Base-by-base conservation (phyloP, 2,329 filamentous ascomycete genomes). In the Diaporthe eres region DNA sequence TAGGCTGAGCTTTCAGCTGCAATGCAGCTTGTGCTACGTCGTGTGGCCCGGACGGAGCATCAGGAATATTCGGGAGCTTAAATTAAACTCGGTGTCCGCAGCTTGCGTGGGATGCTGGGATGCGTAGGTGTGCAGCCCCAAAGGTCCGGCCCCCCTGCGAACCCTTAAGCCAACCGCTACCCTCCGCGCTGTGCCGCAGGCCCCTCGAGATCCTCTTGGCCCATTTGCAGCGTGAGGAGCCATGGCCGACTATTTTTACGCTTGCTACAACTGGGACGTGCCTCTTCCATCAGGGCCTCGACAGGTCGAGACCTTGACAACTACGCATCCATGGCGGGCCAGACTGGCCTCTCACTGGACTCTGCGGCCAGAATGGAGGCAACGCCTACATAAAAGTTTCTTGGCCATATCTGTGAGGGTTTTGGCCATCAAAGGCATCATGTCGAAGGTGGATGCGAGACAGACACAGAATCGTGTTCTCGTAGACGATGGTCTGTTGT, bases 211-310 rank as follows among this genome's bases (percentile, higher is more conserved):
- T 68, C 65, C 65, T 68, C 47, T 68, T 7, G 44, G 44, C 22
- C 22, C 47, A 12, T 5, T 39, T 53, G 47, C 31, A 51, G 3
- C 47, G 28, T 3, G 31, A 53, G 65, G 19, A 37, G 44, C 63
- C 22, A 68, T 53, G 65, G 65, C 47, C 13, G 65, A 68, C 47
- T 68, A 68, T 68, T 68, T 68, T 68, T 68, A 68, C 65, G 65
- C 65, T 39, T 68, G 47, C 7, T 68, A 53, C 65, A 31, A 53
- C 47, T 68, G 53, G 2, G 65, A 68, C 34, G 65, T 68, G 65
- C 47, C 47, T 68, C 47, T 53, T 53, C n/a, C 65, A 39, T 6
- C 34, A 6, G 31, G 31, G 47, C n/a, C 65, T 9, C 17, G 17
- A 53, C 34, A 28, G 65, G 65, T 19, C 47, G 65, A 68, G 65